Base-by-base conservation (phyloP, 306 rosid genomes). In the Quercus robur region DNA sequence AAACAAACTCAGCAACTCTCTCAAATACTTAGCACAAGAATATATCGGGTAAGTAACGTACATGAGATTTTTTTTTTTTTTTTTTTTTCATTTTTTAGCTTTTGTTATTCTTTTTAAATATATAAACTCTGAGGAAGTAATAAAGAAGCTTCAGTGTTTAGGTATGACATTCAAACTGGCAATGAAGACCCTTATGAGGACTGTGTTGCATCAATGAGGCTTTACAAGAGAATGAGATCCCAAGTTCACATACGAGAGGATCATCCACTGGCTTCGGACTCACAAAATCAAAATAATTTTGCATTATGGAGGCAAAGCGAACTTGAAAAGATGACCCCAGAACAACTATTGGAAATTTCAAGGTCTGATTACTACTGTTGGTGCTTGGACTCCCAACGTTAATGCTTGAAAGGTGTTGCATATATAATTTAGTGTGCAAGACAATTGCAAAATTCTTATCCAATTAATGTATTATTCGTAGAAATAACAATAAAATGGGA, bases 351-450 rank as follows among this genome's bases (percentile, higher is more conserved):
- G 74, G 91, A 84, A 4, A 81, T 89, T 75, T 96, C 98, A 41
- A 90, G 94, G 88, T 90, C 97, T 84, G 97, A 96, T 78, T 96
- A 85, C 86, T 90, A 93, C 71, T 96, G 99, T 78, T 96, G 99
- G 99, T 93, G 99, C 90, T 75, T 96, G 85, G 99, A 95, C 85
- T 86, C 88, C 46, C 44, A 59, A 10, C 28, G 55, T 58, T 64
- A 17, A 38, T 78, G 41, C 70, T 57, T 73, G 54, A 82, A 76
- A 46, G 20, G 11, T 38, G 46, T 38, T 38, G 46, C 11, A 38
- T 38, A 38, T 38, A 0, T 38, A 38, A 38, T 38, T 38, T 8
- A 38, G 46, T 38, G 46, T 38, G 46, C 46, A 38, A 38, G 46
- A 38, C 46, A 7, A 8, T 38, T 38, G 46, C 46, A 2, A 38